A percentile compares a stretch with the other conserved stretches of the same genome.
phyloP scores from a whole-genome alignment of 2,329 filamentous ascomycete genomes.

The Monosporascus sp. region DNA sequence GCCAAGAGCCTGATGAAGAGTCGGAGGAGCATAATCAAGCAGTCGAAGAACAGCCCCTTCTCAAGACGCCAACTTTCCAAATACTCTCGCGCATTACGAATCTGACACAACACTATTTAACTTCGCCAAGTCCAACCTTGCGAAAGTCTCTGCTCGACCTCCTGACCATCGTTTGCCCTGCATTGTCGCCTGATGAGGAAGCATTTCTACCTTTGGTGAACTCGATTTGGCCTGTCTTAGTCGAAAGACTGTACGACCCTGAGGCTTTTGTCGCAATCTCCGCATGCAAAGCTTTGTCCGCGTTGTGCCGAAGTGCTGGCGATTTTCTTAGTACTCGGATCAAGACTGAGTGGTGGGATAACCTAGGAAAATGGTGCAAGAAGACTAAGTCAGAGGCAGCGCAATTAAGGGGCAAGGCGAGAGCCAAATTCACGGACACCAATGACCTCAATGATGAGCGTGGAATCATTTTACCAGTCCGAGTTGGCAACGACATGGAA shows the following conservation, averaged over 20 bases:
- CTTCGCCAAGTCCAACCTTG: constrained; percentile 74
- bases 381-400: constrained; percentile 37
- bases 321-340: constrained; percentile 77
- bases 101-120: constrained; percentile 85
- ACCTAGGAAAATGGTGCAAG: constrained; percentile 46
- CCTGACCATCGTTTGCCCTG: constrained; percentile 64
- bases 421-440: constrained; percentile 2
- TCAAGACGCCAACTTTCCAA: constrained; percentile 74
- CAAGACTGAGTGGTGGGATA: constrained; percentile 63
- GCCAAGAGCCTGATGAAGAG: constrained; percentile 22
- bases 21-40: constrained; percentile 30
- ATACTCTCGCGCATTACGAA: constrained; percentile 76
- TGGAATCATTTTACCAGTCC: constrained; percentile 22
- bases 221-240: constrained; percentile 80
- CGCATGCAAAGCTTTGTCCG: constrained; percentile 62
- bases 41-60: constrained; percentile 48
- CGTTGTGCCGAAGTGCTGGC: constrained; percentile 67
- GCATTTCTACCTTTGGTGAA: constrained; percentile 86
- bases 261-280: constrained; percentile 66
- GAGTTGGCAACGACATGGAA: constrained; percentile 17
- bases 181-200: constrained; percentile 72
- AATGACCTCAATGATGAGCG: constrained; percentile 5
- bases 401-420: constrained; percentile 8
- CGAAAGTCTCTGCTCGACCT: constrained; percentile 74
- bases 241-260: constrained; percentile 59